phyloP scores from a whole-genome alignment of 768 basidiomycete species.

The Nevesoporus exiguus region DNA sequence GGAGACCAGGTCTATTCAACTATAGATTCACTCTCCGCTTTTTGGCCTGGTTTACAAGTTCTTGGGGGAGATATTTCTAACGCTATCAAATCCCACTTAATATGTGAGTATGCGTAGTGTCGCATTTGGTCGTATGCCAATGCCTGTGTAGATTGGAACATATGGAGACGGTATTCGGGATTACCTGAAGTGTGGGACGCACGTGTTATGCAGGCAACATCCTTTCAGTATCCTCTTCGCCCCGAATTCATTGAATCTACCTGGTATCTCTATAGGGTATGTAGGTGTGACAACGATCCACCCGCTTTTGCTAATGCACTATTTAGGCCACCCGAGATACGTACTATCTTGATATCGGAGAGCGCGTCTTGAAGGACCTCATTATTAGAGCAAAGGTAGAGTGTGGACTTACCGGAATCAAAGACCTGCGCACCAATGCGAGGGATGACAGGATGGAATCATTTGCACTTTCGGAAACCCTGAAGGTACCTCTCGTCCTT shows the following conservation, averaged over 20 bases:
- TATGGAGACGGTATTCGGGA: constrained; percentile 85
- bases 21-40: constrained; percentile 95
- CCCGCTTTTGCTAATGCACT: not conserved
- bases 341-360: constrained; percentile 90
- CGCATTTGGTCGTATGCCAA: not conserved
- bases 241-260: constrained; percentile 97
- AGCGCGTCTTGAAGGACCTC: constrained; percentile 77
- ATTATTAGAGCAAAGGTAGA: constrained; percentile 69
- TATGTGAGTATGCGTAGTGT: constrained; percentile 51
- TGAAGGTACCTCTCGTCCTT: constrained; percentile 57
- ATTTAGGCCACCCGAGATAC: constrained; percentile 86
- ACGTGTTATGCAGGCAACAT: constrained; percentile 64
- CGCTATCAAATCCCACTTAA: constrained; percentile 89
- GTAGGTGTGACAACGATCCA: constrained; percentile 18
- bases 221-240: constrained; percentile 75
- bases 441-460: constrained; percentile 96
- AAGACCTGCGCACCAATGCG: constrained; percentile 71
- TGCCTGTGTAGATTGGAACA: constrained; percentile 69
- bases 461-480: constrained; percentile 88
- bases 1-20: constrained; percentile 73
- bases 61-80: constrained; percentile 81
- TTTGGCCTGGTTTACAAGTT: constrained; percentile 96
- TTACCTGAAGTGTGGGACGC: constrained; percentile 93
- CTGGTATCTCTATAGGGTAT: constrained; percentile 88
- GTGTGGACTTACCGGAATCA: constrained; percentile 83